A percentile compares a stretch with the other conserved stretches of the same genome.
Evolutionary conservation across 805 yeast genomes (phyloP).

Genomic region (Cyberlindnera amylophila): DNA sequence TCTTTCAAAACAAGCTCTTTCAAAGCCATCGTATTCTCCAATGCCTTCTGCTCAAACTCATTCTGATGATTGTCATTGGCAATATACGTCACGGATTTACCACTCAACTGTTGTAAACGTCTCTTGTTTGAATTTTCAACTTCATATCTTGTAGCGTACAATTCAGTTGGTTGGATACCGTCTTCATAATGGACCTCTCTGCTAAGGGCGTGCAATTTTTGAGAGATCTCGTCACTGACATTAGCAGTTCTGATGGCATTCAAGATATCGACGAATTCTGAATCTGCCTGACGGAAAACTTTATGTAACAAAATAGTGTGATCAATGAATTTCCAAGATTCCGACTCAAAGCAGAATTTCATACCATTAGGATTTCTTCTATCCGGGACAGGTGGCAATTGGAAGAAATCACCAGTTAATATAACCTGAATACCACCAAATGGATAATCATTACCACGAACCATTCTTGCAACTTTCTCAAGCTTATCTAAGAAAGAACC

Average conservation of each 20-base stretch:
- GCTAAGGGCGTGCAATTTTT: constrained; percentile 48
- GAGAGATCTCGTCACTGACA: constrained; percentile 45
- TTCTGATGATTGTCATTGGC: constrained; percentile 42
- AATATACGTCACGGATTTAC: constrained; percentile 40
- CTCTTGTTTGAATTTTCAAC: constrained; percentile 71
- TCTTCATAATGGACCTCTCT: constrained; percentile 58
- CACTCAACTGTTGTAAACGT: constrained; percentile 47
- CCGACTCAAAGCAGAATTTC: constrained; percentile 71
- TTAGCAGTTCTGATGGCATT: constrained; percentile 77
- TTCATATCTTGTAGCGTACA: constrained; percentile 81
- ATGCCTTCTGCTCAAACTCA: constrained; percentile 22
- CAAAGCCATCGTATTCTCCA: constrained; percentile 73
- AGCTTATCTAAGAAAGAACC: constrained; percentile 73
- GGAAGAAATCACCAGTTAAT: constrained; percentile 93
- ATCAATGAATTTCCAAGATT: constrained; percentile 64
- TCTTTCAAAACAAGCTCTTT: constrained; percentile 59
- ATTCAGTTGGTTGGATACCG: constrained; percentile 84
- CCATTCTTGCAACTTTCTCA: constrained; percentile 58
- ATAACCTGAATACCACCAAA: constrained; percentile 94
- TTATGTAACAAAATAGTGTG: constrained; percentile 67
- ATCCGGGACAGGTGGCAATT: constrained; percentile 80
- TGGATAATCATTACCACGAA: constrained; percentile 48
- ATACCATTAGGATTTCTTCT: constrained; percentile 30
- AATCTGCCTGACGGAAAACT: constrained; percentile 90
- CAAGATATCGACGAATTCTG: constrained; percentile 68